These are phyloP conservation scores for Trypanosoma grayi DNA, from an alignment of 208 protist genomes.

Conservation along the genomic window DNA sequence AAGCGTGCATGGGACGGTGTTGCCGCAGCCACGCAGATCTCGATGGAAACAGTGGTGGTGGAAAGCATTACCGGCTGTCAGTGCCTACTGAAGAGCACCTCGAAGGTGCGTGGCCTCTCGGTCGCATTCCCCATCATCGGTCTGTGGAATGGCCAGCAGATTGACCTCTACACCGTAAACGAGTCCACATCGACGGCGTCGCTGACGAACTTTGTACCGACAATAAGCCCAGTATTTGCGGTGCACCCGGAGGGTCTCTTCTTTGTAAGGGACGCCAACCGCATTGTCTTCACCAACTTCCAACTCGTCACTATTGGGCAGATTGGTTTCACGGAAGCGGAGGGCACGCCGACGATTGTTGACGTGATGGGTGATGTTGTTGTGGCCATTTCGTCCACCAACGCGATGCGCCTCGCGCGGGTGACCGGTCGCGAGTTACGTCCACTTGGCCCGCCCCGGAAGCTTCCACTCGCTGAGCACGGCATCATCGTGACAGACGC, in stretches of 20 bases:
- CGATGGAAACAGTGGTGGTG: constrained; percentile 80
- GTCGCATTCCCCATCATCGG: constrained; percentile 84
- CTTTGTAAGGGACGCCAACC: constrained; percentile 69
- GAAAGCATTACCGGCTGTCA: constrained; percentile 84
- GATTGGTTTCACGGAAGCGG: constrained; percentile 82
- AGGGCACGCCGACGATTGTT: constrained; percentile 77
- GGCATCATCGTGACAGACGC: constrained; percentile 45
- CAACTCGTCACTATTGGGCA: constrained; percentile 76
- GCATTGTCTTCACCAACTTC: constrained; percentile 76
- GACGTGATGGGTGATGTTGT: constrained; percentile 91
- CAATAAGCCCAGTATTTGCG: constrained; percentile 73
- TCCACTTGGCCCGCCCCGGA: constrained; percentile 64
- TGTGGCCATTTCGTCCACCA: constrained; percentile 73
- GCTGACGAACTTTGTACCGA: constrained; percentile 67
- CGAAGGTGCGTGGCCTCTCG: constrained; percentile 75
- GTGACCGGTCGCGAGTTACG: constrained; percentile 68
- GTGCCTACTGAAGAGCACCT: constrained; percentile 71
- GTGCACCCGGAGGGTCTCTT: constrained; percentile 84
- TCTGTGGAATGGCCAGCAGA: constrained; percentile 85
- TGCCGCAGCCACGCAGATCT: constrained; percentile 85
- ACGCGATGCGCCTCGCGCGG: constrained; percentile 74
- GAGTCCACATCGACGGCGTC: constrained; percentile 70
- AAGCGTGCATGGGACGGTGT: constrained; percentile 81
- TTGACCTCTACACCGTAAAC: constrained; percentile 89
- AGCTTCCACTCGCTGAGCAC: constrained; percentile 40